Evolutionary conservation across 768 basidiomycete genomes (phyloP).

Genomic region (Suillus alpinus): DNA sequence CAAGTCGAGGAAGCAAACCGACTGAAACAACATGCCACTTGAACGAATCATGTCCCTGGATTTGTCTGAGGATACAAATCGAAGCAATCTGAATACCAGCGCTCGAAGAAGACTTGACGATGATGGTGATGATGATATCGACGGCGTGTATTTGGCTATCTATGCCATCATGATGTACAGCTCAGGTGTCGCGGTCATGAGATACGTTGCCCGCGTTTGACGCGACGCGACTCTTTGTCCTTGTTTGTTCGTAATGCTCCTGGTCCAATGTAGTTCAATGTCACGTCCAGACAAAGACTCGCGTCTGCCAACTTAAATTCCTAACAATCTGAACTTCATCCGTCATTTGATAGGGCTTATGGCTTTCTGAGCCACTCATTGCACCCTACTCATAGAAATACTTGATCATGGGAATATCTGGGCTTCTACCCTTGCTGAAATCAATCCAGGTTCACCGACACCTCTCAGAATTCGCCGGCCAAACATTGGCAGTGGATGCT

Average conservation of each 20-base stretch:
- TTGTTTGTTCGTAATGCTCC: constrained; percentile 20
- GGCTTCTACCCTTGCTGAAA: constrained; percentile 86
- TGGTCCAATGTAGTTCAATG: background rate
- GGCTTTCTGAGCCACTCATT: background rate
- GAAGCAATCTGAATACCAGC: background rate
- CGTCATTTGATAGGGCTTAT: background rate
- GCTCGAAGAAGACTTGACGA: background rate
- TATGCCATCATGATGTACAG: background rate
- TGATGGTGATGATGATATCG: background rate
- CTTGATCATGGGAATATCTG: constrained; percentile 81
- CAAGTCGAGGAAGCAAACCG: background rate
- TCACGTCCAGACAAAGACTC: constrained; percentile 4
- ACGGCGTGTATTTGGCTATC: background rate
- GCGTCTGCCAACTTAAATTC: constrained; percentile 4
- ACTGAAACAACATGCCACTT: background rate
- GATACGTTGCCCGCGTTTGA: background rate
- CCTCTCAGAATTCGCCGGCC: constrained; percentile 78
- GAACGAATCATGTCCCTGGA: background rate
- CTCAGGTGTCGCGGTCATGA: constrained; percentile 2
- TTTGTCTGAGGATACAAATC: background rate
- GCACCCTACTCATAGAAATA: background rate
- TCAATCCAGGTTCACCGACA: constrained; percentile 78
- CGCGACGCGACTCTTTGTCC: constrained; percentile 32
- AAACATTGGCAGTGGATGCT: constrained; percentile 89
- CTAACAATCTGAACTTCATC: background rate